Evolutionary conservation across 176 grass and related monocot species (phyloP), one percentile per base, ranked within the genome.

Genomic region (Typha latifolia): DNA sequence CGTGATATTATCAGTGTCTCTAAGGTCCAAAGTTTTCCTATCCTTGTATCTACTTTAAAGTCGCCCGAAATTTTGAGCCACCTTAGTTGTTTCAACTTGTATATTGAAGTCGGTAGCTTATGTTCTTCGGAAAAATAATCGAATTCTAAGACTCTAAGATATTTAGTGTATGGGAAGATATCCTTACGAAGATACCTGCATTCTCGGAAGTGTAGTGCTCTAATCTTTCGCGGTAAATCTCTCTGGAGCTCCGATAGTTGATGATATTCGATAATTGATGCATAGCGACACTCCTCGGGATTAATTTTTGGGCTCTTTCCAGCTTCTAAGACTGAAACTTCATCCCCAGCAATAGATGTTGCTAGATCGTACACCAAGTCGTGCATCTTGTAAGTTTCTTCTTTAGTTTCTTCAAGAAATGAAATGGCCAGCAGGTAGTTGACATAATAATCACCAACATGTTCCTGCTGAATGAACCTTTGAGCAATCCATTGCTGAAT

Each of bases 261-360:
- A 59, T 49, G 55, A 47, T 71, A 78, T 71, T 48, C 20, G 48
- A 75, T 79, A 1, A 74, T 68, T 32, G 61, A 66, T 49, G 80
- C 85, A 73, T 87, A 87, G 52, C 80, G 76, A 52, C 82, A 87
- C 26, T 71, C 76, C 69, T 62, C 62, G 61, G 59, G 18, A 34
- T 64, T 32, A 16, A 62, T 66, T 64, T 57, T 66, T 19, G 18
- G 49, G 32, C 49, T 64, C 59, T 77, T 80, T 62, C 48, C 19
- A 49, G 62, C 59, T 67, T 84, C 75, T 49, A 87, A 67, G 66
- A 84, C 78, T 69, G 83, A 62, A 22, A 87, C 79, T 74, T 87
- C 80, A 80, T 87, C 80, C 74, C 80, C 68, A 49, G 76, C 77
- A 80, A 88, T 68, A 26, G 77, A 88, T 61, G 80, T 88, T 72